Evolutionary conservation across 345 rosid species (phyloP), one percentile per base, ranked within the genome.

Genomic region (Murraya paniculata): DNA sequence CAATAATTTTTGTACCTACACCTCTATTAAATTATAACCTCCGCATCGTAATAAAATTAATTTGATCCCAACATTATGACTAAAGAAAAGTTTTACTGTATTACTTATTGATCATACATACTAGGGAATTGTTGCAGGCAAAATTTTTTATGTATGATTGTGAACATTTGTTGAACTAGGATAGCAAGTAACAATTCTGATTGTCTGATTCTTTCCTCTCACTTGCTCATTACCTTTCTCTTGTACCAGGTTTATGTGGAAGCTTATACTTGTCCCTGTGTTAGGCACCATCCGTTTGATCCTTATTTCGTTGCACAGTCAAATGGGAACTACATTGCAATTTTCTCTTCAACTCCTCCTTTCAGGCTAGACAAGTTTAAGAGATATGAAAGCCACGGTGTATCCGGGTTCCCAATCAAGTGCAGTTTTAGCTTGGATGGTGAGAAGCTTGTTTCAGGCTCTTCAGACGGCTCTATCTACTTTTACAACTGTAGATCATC

Each of bases 321-420:
- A 56, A 87, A 92, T 81, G 98, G 94, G 65, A 92, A 96, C 79
- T 96, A 94, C 76, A 81, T 91, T n/a, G 97, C 97, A n/a, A 86
- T 94, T 64, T 91, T 94, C 82, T 94, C 95, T 14, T 79, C 91
- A 48, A 84, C 56, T 66, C 89, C 94, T 39, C 97, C 98, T 64
- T 92, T 92, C 85, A 89, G 86, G 90, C 91, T 94, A 21, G 90
- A 94, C 88, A 96, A 90, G 80, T 96, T 87, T 74, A 87, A 82
- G 79, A 87, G 95, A 61, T 90, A 82, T 38, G 97, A 91, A 84
- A 85, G 87, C 81, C 94, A 92, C 78, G 87, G 90, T 30, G 97
- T 91, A 13, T 85, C 94, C 16, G 99, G 99, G 70, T 96, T 96
- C 77, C 90, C 97, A 31, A 76, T 96, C 64, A 91, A 87, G 85